A percentile compares a stretch with the other conserved stretches of the same genome.
Conservation (phyloP, 148 eudicot genomes). For the Chenopodium quinoa region DNA sequence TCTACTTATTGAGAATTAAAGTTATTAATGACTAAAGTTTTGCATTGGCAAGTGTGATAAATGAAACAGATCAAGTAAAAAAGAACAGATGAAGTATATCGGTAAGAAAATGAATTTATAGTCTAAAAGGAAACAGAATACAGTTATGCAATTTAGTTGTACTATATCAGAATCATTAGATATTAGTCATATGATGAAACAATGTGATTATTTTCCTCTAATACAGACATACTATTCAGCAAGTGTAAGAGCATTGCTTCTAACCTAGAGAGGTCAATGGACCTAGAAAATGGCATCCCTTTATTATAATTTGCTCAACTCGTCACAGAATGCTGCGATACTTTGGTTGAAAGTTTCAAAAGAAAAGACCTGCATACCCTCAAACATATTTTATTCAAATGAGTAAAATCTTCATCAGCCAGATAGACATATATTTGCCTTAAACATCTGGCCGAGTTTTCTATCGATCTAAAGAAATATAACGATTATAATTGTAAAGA, state of each 20-base stretch:
- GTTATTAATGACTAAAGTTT: too few relatives aligned
- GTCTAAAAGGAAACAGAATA: neutral
- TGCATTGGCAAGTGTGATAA: too few relatives aligned
- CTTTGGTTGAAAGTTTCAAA: conserved; percentile 48
- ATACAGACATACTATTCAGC: neutral
- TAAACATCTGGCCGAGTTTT: neutral
- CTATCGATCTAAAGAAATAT: neutral
- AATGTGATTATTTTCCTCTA: neutral
- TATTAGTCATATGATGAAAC: neutral
- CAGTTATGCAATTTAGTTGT: neutral
- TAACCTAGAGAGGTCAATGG: conserved; percentile 44
- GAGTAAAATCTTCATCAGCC: conserved; percentile 1
- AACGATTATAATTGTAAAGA: neutral
- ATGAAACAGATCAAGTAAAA: too few relatives aligned
- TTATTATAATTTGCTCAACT: conserved; percentile 45
- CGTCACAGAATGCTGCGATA: conserved; percentile 42
- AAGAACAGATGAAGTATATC: too few relatives aligned
- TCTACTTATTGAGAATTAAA: too few relatives aligned
- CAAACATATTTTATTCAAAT: conserved; percentile 22
- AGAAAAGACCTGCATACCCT: conserved; percentile 78
- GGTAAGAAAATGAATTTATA: neutral
- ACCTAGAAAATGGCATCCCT: conserved; percentile 19
- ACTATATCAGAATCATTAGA: neutral
- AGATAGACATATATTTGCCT: conserved; percentile 6
- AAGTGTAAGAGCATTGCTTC: conserved; percentile 31